A percentile compares a stretch with the other conserved stretches of the same genome.
Evolutionary conservation across 176 grass and related monocot genomes (phyloP).

Genomic region (Elymus sibiricus): DNA sequence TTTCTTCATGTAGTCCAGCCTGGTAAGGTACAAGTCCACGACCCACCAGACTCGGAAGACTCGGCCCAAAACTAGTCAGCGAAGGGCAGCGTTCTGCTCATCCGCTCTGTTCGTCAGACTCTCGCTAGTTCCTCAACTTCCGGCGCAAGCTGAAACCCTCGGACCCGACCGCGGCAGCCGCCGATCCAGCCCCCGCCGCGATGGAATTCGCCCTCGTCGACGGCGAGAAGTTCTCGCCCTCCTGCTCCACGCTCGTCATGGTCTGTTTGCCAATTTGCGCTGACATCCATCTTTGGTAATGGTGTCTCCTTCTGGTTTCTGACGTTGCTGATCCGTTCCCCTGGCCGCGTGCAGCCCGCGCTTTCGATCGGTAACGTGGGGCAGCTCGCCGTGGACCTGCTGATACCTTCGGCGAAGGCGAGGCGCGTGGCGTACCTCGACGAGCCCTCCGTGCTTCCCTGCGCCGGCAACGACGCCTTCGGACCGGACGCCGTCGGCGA

Average conservation of each 20-base stretch:
- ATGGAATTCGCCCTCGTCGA: conserved; percentile 75
- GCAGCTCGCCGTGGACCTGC: conserved; percentile 80
- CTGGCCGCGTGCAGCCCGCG: conserved; percentile 51
- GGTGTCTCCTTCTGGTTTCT: not conserved
- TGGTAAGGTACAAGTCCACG: too few relatives aligned
- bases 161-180: not conserved
- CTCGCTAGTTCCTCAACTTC: conserved; percentile 19
- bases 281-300: not conserved
- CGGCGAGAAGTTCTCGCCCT: conserved; percentile 50
- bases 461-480: conserved; percentile 83
- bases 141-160: conserved; percentile 12
- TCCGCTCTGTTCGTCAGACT: not conserved
- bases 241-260: conserved; percentile 62
- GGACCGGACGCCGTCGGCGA: conserved; percentile 62
- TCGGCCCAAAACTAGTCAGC: not conserved
- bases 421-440: conserved; percentile 74
- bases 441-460: conserved; percentile 81
- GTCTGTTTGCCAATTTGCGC: conserved; percentile 19
- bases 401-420: conserved; percentile 60
- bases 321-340: not conserved
- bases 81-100: not conserved
- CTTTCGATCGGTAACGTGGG: conserved; percentile 98
- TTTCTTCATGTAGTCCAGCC: not conserved
- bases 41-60: not conserved
- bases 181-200: not conserved